These are phyloP conservation scores for Penicillium sumatraense DNA, from an alignment of 2,329 filamentous ascomycete genomes.

Conservation along the genomic window DNA sequence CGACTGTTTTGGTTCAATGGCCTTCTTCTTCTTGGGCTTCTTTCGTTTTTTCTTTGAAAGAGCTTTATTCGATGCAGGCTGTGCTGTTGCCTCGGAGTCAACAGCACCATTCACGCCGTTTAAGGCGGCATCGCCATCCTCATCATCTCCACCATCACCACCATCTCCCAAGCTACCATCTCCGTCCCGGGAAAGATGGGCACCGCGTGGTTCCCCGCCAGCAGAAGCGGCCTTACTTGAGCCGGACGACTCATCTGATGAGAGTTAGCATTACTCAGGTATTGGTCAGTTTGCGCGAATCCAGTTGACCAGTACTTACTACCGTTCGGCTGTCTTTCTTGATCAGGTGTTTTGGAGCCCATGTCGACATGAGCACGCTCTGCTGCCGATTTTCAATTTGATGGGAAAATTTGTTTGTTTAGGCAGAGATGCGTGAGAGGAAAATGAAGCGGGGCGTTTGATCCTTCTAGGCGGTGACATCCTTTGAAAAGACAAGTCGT, in stretches of 20 bases:
- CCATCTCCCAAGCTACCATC: conserved; percentile 47
- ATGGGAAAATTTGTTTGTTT: neutral
- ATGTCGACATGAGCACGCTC: conserved; percentile 41
- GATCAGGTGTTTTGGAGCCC: conserved; percentile 48
- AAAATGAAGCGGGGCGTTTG: neutral
- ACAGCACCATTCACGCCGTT: conserved; percentile 7
- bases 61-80: conserved; percentile 44
- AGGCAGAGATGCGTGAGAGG: neutral
- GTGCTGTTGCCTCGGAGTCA: conserved; percentile 24
- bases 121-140: conserved; percentile 18
- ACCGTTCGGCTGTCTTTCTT: conserved; percentile 38
- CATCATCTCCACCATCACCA: conserved; percentile 28
- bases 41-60: conserved; percentile 44
- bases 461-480: neutral
- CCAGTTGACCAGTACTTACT: conserved; percentile 29
- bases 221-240: conserved; percentile 26
- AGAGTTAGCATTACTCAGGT: conserved; percentile 10
- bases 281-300: neutral
- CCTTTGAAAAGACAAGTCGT: no score
- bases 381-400: neutral
- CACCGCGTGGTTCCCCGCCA: conserved; percentile 50
- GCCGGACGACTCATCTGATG: conserved; percentile 26
- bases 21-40: conserved; percentile 53
- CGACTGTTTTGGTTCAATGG: conserved; percentile 41
- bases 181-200: conserved; percentile 48